These are phyloP conservation scores for Fraxinus xanthoxyloides DNA, from an alignment of 305 asterid genomes.

Conservation along the genomic window DNA sequence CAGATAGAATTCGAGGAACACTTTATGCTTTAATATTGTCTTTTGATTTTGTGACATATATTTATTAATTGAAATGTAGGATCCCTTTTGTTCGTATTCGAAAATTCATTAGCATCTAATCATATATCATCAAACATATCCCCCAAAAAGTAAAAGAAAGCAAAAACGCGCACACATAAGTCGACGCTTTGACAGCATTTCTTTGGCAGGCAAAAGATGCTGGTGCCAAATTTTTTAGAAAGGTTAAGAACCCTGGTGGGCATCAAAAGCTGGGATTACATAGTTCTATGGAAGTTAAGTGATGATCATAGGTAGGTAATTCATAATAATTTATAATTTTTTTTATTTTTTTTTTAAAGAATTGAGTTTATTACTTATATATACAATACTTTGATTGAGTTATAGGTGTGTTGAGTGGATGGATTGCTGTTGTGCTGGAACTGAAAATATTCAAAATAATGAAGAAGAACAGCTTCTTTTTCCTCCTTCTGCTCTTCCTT, in stretches of 20 bases:
- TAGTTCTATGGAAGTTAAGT: conserved; percentile 44
- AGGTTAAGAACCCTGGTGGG: conserved; percentile 49
- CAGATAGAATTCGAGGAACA: background rate
- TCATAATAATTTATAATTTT: background rate
- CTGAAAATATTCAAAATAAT: conserved; percentile 28
- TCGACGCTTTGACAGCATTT: background rate
- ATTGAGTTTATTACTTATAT: background rate
- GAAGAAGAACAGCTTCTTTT: conserved; percentile 43
- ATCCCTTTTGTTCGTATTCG: background rate
- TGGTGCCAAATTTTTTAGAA: conserved; percentile 39
- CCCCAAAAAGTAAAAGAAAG: background rate
- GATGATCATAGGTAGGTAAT: conserved; percentile 38
- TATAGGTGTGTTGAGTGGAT: conserved; percentile 49
- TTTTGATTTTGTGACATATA: background rate
- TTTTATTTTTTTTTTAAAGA: background rate
- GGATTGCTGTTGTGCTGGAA: conserved; percentile 79
- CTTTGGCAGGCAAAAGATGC: conserved; percentile 25
- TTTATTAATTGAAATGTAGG: background rate
- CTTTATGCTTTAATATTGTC: conserved; percentile 3
- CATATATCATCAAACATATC: background rate
- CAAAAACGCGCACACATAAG: background rate
- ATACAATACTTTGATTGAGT: background rate
- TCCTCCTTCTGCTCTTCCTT: conserved; percentile 43
- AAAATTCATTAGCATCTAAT: background rate
- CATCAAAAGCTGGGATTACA: conserved; percentile 46